Conservation (phyloP, 2,329 filamentous ascomycete species). For the Ploettnerulaceae sp. region DNA sequence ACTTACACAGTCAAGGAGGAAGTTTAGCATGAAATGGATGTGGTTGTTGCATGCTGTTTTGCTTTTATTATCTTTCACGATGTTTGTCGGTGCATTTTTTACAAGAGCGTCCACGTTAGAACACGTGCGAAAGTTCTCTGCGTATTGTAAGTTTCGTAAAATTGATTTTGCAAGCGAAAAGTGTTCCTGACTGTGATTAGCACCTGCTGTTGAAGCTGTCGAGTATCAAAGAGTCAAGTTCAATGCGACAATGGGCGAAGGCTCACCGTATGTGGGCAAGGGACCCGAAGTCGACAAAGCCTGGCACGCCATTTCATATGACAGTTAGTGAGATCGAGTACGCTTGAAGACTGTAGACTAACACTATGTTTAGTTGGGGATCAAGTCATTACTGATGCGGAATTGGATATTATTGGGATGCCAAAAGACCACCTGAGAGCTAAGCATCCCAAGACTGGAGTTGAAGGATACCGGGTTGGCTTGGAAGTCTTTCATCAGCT, state of each 20-base stretch:
- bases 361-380: constrained; percentile 2
- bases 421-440: constrained; percentile 7
- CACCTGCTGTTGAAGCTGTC: constrained; percentile 1
- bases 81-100: neutral
- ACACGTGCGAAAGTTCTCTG: neutral
- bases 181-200: neutral
- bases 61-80: neutral
- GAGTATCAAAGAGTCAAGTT: constrained; percentile 7
- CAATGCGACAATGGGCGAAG: constrained; percentile 1
- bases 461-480: constrained; percentile 7
- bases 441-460: constrained; percentile 8
- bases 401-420: constrained; percentile 12
- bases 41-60: constrained; percentile 3
- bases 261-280: constrained; percentile 8
- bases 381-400: constrained; percentile 5
- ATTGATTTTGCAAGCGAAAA: neutral
- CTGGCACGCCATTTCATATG: constrained; percentile 9
- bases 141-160: constrained; percentile 2
- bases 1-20: constrained; percentile 2
- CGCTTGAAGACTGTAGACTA: neutral
- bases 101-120: neutral
- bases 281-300: constrained; percentile 9
- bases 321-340: neutral
- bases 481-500: constrained; percentile 12
- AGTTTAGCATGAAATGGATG: constrained; percentile 11